Percentiles rank a stretch among this genome's conserved stretches.
phyloP scores from a whole-genome alignment of 2,329 filamentous ascomycete species.

The Phyllosticta citribraziliensis region DNA sequence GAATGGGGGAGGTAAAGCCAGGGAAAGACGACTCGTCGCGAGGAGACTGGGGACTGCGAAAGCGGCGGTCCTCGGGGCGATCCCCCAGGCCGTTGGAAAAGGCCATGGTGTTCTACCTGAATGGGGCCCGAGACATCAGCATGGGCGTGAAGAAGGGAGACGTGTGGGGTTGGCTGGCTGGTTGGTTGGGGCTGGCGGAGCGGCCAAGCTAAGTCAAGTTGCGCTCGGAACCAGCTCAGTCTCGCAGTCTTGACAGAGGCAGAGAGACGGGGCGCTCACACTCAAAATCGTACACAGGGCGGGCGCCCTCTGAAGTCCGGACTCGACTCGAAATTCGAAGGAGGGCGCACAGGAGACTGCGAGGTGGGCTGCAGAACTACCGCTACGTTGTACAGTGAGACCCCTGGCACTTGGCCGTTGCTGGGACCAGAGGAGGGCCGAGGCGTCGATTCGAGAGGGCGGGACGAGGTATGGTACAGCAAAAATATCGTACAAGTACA shows the following conservation, averaged over 20 bases:
- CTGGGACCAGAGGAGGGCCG: conserved; percentile 7
- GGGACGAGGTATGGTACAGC: no score
- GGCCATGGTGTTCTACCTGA: conserved; percentile 41
- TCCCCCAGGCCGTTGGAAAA: conserved; percentile 54
- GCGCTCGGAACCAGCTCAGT: background rate
- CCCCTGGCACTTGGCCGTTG: conserved; percentile 3
- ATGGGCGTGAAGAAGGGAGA: background rate
- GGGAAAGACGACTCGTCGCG: conserved; percentile 64
- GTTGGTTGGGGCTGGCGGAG: background rate
- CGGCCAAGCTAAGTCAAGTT: background rate
- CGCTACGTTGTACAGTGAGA: conserved; percentile 10
- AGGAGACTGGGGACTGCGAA: conserved; percentile 66
- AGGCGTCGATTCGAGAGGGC: background rate
- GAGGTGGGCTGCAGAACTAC: conserved; percentile 4
- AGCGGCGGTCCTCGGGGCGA: conserved; percentile 71
- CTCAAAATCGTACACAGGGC: conserved; percentile 7
- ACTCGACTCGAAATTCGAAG: background rate
- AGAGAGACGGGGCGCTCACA: conserved; percentile 2
- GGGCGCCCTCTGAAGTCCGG: conserved; percentile 1
- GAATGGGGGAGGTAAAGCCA: conserved; percentile 60
- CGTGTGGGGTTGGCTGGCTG: background rate
- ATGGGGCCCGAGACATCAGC: conserved; percentile 3
- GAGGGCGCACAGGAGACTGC: conserved; percentile 4
- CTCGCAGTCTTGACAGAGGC: background rate
- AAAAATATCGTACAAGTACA: no score